phyloP scores from a whole-genome alignment of 345 rosid species.

The Microcos paniculata region DNA sequence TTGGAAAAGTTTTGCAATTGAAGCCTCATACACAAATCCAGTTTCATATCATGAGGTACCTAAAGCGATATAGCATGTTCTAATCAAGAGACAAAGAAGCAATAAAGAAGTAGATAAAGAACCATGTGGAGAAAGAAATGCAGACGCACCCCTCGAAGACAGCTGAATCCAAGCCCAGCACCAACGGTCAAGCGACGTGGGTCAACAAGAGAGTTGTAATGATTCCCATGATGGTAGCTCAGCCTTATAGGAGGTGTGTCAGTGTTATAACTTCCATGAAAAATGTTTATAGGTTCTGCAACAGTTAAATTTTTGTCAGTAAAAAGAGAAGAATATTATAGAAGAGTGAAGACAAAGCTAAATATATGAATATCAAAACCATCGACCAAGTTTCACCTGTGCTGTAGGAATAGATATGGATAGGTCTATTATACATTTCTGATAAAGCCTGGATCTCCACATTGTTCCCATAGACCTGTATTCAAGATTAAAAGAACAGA shows the following conservation, averaged over 20 bases:
- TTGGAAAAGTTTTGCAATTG: neutral
- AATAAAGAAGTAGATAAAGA: neutral
- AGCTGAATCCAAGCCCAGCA: conserved; percentile 95
- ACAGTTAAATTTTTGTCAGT: conserved; percentile 6
- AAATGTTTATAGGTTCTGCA: conserved; percentile 93
- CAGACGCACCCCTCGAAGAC: conserved; percentile 81
- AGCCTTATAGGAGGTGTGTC: conserved; percentile 90
- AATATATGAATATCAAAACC: conserved; percentile 8
- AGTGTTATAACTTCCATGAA: conserved; percentile 86
- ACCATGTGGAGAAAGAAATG: neutral
- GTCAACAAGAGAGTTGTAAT: conserved; percentile 94
- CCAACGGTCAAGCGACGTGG: conserved; percentile 86
- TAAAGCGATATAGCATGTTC: neutral
- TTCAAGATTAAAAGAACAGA: conserved; percentile 8
- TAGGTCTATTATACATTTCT: conserved; percentile 97
- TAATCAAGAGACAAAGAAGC: neutral
- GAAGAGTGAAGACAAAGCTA: conserved; percentile 9
- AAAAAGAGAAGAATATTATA: neutral
- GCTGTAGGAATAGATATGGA: conserved; percentile 90
- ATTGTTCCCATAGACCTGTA: conserved; percentile 96
- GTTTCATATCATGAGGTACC: neutral
- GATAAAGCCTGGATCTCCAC: conserved; percentile 94
- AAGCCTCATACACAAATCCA: neutral
- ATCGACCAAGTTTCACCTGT: conserved; percentile 51
- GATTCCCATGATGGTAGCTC: conserved; percentile 94